These are phyloP conservation scores for Gossypium laxum DNA, from an alignment of 441 rosid species.

Conservation along the genomic window DNA sequence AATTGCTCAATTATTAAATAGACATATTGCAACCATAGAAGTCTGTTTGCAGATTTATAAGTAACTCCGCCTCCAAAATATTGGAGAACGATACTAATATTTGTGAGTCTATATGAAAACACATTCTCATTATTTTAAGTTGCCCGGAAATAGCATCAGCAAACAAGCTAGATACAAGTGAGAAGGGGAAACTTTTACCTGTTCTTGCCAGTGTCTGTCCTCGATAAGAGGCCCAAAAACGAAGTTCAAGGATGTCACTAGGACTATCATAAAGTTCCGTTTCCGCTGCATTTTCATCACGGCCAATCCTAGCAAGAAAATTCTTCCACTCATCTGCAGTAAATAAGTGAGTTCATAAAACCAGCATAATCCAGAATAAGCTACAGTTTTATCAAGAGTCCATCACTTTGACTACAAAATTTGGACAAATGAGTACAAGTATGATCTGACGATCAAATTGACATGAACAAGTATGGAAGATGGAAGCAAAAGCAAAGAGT, in stretches of 20 bases:
- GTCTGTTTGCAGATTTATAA: background rate
- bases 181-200: slow-evolving; percentile 31
- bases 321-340: slow-evolving; percentile 91
- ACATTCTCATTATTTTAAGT: background rate
- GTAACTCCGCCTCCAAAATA: background rate
- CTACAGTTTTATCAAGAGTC: background rate
- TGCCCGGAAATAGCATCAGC: background rate
- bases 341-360: background rate
- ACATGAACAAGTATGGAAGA: background rate
- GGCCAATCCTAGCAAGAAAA: slow-evolving; percentile 90
- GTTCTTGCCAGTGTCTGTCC: slow-evolving; percentile 96
- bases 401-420: background rate
- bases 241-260: slow-evolving; percentile 80
- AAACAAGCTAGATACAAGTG: background rate
- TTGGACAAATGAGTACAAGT: background rate
- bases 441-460: background rate
- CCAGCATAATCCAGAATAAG: background rate
- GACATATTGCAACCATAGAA: background rate
- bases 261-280: slow-evolving; percentile 59
- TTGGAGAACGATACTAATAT: background rate
- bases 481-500: background rate
- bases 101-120: background rate
- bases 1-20: background rate
- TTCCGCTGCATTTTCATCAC: slow-evolving; percentile 73
- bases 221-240: slow-evolving; percentile 97